Conservation (phyloP, 169 alveolate genomes). For the Fabrea salina region DNA sequence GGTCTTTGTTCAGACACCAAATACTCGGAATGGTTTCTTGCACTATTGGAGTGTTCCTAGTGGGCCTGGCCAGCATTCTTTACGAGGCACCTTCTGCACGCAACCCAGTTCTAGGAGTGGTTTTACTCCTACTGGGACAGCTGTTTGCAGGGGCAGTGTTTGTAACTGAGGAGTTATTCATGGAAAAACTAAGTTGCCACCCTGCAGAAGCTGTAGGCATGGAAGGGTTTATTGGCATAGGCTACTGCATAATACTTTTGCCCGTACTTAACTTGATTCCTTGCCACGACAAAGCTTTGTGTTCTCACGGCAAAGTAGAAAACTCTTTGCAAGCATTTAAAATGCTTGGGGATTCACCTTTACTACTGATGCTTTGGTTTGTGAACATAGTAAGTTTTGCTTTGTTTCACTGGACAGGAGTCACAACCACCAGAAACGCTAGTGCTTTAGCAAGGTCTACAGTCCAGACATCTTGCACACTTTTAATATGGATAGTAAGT, state of each 20-base stretch:
- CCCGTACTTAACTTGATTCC: slow-evolving; percentile 41
- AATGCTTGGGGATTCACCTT: neutral
- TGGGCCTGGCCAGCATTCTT: slow-evolving; percentile 47
- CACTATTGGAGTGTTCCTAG: slow-evolving; percentile 54
- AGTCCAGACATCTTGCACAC: slow-evolving; percentile 51
- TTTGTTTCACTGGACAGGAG: slow-evolving; percentile 43
- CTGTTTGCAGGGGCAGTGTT: slow-evolving; percentile 51
- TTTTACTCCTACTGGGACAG: slow-evolving; percentile 46
- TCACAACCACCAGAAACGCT: slow-evolving; percentile 53
- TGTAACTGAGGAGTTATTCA: slow-evolving; percentile 53
- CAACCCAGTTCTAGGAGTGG: slow-evolving; percentile 41
- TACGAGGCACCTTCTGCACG: slow-evolving; percentile 35
- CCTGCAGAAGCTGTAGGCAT: slow-evolving; percentile 54
- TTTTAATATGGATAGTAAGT: slow-evolving; percentile 53
- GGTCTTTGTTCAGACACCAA: slow-evolving; percentile 55
- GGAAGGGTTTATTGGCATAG: slow-evolving; percentile 52
- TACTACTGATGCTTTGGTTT: neutral
- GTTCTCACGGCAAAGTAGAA: slow-evolving; percentile 37
- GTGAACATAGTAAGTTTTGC: slow-evolving; percentile 34
- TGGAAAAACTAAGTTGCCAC: slow-evolving; percentile 18
- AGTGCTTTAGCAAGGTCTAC: slow-evolving; percentile 57
- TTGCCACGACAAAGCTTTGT: slow-evolving; percentile 29
- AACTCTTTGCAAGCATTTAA: slow-evolving; percentile 31
- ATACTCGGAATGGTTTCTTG: slow-evolving; percentile 47
- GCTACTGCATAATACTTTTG: slow-evolving; percentile 29